phyloP scores from a whole-genome alignment of 2,329 filamentous ascomycete genomes.

The Phaeosphaeria sp. region DNA sequence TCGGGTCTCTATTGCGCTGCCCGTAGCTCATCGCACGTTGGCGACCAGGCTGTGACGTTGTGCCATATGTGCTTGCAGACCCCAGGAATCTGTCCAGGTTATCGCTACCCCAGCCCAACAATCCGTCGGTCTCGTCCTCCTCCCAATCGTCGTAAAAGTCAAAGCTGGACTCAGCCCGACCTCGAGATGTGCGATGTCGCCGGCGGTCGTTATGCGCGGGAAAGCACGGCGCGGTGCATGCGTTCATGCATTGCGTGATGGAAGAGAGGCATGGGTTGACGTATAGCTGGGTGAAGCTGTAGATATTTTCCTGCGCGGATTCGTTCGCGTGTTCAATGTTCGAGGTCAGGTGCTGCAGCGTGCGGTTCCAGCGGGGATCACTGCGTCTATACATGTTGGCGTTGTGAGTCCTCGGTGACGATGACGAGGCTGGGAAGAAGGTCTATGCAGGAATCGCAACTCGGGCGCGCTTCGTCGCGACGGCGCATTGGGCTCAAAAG shows the following conservation, averaged over 20 bases:
- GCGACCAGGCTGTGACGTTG: slow-evolving; percentile 65
- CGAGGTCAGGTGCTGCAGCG: slow-evolving; percentile 89
- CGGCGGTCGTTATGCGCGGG: slow-evolving; percentile 78
- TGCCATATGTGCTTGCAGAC: slow-evolving; percentile 66
- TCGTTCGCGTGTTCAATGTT: slow-evolving; percentile 91
- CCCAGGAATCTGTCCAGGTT: slow-evolving; percentile 85
- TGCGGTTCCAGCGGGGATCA: slow-evolving; percentile 89
- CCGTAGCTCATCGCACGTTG: slow-evolving; percentile 92
- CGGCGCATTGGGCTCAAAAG: slow-evolving; percentile 33
- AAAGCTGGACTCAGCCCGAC: slow-evolving; percentile 82
- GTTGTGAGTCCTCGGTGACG: slow-evolving; percentile 3
- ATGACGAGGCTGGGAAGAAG: slow-evolving; percentile 13
- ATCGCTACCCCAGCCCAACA: slow-evolving; percentile 80
- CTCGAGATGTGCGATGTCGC: slow-evolving; percentile 67
- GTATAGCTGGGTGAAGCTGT: slow-evolving; percentile 86
- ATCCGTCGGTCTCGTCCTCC: slow-evolving; percentile 65
- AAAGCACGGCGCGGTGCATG: slow-evolving; percentile 74
- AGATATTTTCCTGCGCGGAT: slow-evolving; percentile 88
- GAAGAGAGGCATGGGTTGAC: slow-evolving; percentile 79
- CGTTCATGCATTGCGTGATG: slow-evolving; percentile 69
- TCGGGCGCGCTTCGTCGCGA: slow-evolving; percentile 24
- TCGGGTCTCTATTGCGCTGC: slow-evolving; percentile 61
- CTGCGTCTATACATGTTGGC: slow-evolving; percentile 64
- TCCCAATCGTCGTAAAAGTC: slow-evolving; percentile 99
- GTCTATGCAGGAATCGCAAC: slow-evolving; percentile 16